Conservation (phyloP, 495 filamentous ascomycete species). For the Xylaria palmicola region DNA sequence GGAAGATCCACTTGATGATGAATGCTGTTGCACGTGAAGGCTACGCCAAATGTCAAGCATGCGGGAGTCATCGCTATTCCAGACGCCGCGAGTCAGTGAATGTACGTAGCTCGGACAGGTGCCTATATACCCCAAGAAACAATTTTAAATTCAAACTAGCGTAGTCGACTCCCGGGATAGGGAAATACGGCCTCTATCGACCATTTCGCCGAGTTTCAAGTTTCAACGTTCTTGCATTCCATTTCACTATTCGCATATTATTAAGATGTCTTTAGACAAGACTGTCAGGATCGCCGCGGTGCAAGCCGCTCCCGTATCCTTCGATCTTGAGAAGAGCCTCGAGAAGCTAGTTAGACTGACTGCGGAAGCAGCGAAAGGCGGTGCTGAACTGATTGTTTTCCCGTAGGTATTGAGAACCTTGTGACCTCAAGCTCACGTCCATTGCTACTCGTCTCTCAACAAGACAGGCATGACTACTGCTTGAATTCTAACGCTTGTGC, state of each 20-base stretch:
- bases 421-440: too few species aligned
- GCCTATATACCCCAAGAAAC: background rate
- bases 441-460: background rate
- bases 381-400: slow-evolving; percentile 50
- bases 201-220: too few species aligned
- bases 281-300: slow-evolving; percentile 37
- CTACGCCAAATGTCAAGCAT: background rate
- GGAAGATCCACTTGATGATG: background rate
- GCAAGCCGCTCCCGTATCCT: slow-evolving; percentile 44
- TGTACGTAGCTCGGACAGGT: background rate
- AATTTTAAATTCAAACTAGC: background rate
- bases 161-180: background rate
- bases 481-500: background rate
- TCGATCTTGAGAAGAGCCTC: slow-evolving; percentile 40
- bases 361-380: slow-evolving; percentile 38
- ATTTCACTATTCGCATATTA: background rate
- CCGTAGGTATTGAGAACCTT: too few species aligned
- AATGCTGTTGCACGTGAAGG: background rate
- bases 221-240: background rate
- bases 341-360: slow-evolving; percentile 39
- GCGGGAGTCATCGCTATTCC: background rate
- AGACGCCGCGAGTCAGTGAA: background rate
- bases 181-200: slow-evolving; percentile 2
- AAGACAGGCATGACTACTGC: background rate
- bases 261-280: slow-evolving; percentile 22